Percentiles rank a stretch among this genome's conserved stretches.
These are phyloP conservation scores for Penicillium odoratum DNA, from an alignment of 495 filamentous ascomycete genomes.

Conservation along the genomic window DNA sequence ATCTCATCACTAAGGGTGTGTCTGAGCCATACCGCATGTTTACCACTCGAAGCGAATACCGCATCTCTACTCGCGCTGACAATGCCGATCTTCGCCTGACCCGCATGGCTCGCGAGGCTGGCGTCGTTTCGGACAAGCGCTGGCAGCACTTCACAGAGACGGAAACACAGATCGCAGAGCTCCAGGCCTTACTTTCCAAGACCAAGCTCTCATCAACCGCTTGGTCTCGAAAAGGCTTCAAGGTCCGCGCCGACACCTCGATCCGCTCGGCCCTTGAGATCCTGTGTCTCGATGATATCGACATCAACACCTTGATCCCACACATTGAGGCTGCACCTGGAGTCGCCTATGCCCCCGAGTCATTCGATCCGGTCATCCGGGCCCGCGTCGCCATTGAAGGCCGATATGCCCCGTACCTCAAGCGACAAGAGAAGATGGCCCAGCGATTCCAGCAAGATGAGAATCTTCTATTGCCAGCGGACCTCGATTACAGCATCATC, in stretches of 20 bases:
- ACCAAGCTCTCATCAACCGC: conserved; percentile 53
- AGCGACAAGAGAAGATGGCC: conserved; percentile 63
- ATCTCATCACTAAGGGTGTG: conserved; percentile 95
- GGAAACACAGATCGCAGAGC: conserved; percentile 60
- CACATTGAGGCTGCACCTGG: conserved; percentile 49
- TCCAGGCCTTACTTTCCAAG: conserved; percentile 57
- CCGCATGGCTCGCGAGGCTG: conserved; percentile 68
- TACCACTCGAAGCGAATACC: conserved; percentile 92
- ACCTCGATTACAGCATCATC: conserved; percentile 75
- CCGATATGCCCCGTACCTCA: conserved; percentile 81
- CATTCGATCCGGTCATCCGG: conserved; percentile 56
- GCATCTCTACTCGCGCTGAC: conserved; percentile 85
- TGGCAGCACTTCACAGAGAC: conserved; percentile 70
- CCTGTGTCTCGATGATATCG: conserved; percentile 60
- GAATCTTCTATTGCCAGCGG: conserved; percentile 64
- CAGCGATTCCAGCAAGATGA: conserved; percentile 74
- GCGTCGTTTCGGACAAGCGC: conserved; percentile 74
- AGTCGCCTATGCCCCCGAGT: conserved; percentile 40
- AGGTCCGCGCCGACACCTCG: conserved; percentile 57
- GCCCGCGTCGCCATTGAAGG: conserved; percentile 76
- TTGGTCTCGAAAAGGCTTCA: conserved; percentile 72
- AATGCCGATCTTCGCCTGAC: conserved; percentile 92
- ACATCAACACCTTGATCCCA: conserved; percentile 53
- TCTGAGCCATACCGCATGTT: conserved; percentile 99
- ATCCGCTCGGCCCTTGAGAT: conserved; percentile 73